These are phyloP conservation scores for Carex pumila DNA, from an alignment of 176 grass and related monocot genomes.

Conservation along the genomic window DNA sequence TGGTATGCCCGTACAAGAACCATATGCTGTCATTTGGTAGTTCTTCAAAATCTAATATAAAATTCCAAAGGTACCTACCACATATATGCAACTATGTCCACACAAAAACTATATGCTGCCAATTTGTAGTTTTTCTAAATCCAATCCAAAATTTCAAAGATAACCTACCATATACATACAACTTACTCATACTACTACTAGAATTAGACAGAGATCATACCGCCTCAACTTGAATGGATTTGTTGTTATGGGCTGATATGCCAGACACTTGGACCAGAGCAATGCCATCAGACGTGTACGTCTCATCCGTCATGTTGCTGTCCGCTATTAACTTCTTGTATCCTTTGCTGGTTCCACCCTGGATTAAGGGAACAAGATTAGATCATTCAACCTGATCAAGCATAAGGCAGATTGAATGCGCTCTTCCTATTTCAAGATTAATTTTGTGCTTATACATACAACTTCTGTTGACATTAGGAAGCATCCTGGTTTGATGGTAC, in stretches of 20 bases:
- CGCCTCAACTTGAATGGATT: slow-evolving; percentile 84
- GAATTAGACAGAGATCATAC: slow-evolving; percentile 29
- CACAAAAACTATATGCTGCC: neutral
- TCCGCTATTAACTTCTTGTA: slow-evolving; percentile 58
- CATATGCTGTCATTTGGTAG: neutral
- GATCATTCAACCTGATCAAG: neutral
- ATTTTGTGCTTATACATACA: neutral
- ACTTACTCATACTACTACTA: neutral
- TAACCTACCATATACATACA: neutral
- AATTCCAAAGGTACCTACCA: neutral
- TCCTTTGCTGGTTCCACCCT: slow-evolving; percentile 78
- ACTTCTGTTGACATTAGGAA: neutral
- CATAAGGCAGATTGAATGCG: neutral
- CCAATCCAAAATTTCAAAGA: neutral
- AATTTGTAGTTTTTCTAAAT: neutral
- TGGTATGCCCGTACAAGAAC: neutral
- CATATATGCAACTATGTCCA: neutral
- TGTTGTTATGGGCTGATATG: slow-evolving; percentile 68
- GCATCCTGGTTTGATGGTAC: neutral
- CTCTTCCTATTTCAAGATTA: neutral
- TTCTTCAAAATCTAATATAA: neutral
- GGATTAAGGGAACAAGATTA: neutral
- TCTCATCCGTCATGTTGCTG: slow-evolving; percentile 50
- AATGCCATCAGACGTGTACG: slow-evolving; percentile 65
- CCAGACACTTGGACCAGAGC: slow-evolving; percentile 77